Evolutionary conservation across 305 asterid genomes (phyloP).

Genomic region (Rubia occidens): DNA sequence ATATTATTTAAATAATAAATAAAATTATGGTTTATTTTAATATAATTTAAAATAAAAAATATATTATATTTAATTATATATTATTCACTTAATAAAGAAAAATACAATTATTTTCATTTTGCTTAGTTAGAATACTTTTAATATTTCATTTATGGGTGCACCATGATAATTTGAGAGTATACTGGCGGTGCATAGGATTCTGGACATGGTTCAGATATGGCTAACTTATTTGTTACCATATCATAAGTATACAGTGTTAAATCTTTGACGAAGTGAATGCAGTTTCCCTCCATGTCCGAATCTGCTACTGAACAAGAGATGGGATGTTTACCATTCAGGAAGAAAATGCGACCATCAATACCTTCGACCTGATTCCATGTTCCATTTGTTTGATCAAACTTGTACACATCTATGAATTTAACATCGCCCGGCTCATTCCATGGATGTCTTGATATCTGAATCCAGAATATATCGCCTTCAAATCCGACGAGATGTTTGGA

Average conservation of each 20-base stretch:
- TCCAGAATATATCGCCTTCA: not conserved
- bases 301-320: slow-evolving; percentile 1
- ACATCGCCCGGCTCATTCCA: not conserved
- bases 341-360: not conserved
- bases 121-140: too few species aligned
- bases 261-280: not conserved
- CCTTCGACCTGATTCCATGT: not conserved
- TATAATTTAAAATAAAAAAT: too few species aligned
- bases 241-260: not conserved
- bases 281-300: not conserved
- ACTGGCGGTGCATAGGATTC: too few species aligned
- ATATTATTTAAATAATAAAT: too few species aligned
- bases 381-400: not conserved
- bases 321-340: not conserved
- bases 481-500: not conserved
- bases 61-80: too few species aligned
- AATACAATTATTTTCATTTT: too few species aligned
- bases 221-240: not conserved
- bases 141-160: too few species aligned
- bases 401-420: not conserved
- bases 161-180: too few species aligned
- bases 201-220: not conserved
- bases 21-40: too few species aligned
- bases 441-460: not conserved
- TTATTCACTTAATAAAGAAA: too few species aligned